Percentiles rank a stretch among this genome's conserved stretches.
Conservation (phyloP, 345 rosid genomes). For the Rhodomyrtus tomentosa region DNA sequence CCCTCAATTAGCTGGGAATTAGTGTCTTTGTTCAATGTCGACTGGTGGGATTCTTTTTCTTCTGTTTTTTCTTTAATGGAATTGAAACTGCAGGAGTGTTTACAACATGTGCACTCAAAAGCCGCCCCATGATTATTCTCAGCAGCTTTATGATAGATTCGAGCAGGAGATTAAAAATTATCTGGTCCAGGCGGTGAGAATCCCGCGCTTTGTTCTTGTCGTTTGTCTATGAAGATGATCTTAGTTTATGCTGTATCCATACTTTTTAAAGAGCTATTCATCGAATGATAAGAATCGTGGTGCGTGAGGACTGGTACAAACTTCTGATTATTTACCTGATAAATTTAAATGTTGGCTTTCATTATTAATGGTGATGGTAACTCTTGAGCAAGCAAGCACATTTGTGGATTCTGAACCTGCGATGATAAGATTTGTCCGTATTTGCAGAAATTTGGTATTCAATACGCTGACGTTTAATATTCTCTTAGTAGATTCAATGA, state of each 20-base stretch:
- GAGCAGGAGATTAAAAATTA: slow-evolving; percentile 13
- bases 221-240: neutral
- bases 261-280: neutral
- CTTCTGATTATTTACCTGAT: neutral
- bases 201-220: neutral
- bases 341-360: neutral
- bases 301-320: neutral
- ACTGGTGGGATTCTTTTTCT: neutral
- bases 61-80: neutral
- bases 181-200: slow-evolving; percentile 7
- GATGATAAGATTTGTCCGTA: neutral
- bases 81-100: slow-evolving; percentile 13
- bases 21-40: neutral
- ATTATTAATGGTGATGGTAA: neutral
- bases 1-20: neutral
- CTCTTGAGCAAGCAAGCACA: neutral
- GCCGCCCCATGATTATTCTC: slow-evolving; percentile 25
- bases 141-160: slow-evolving; percentile 20
- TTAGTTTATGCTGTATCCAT: neutral
- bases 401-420: neutral
- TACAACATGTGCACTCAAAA: slow-evolving; percentile 30
- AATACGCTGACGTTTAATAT: neutral
- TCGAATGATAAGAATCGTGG: neutral
- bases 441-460: neutral
- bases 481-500: neutral